Percentiles rank a stretch among this genome's conserved stretches.
phyloP scores from a whole-genome alignment of 352 stramenopile species.

The Pythium monospermum region DNA sequence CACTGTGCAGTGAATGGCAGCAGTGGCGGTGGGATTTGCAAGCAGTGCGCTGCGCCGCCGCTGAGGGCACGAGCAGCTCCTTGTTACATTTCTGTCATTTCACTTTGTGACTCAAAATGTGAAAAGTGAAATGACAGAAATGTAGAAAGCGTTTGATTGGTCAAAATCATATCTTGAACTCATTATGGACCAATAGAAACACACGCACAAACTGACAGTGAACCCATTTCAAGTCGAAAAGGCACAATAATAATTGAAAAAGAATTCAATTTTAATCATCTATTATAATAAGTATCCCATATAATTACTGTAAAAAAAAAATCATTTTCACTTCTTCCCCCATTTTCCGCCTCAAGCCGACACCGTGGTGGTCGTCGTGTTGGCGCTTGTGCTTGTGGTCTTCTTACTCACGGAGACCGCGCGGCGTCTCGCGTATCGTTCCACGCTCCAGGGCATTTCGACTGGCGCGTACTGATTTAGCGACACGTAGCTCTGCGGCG shows the following conservation, averaged over 20 bases:
- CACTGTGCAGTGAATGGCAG: too few species aligned
- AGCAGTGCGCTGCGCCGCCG: too few species aligned
- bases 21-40: too few species aligned
- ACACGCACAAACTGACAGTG: too few species aligned
- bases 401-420: constrained; percentile 60
- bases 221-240: not conserved
- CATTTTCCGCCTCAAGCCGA: not conserved
- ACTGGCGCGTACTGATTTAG: constrained; percentile 70
- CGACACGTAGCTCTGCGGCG: constrained; percentile 56
- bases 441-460: constrained; percentile 62
- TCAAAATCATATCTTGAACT: too few species aligned
- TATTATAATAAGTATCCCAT: not conserved
- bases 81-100: too few species aligned
- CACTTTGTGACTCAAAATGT: too few species aligned
- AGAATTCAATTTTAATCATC: not conserved
- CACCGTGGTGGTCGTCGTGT: not conserved
- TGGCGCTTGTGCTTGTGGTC: constrained; percentile 16
- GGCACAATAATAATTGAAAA: not conserved
- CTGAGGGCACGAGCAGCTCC: too few species aligned
- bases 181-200: too few species aligned
- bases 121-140: too few species aligned
- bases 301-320: not conserved
- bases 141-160: too few species aligned
- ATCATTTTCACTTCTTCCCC: not conserved
- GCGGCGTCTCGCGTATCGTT: constrained; percentile 52